Conservation (phyloP, 2,329 filamentous ascomycete genomes). For the Cladosporium sp. region DNA sequence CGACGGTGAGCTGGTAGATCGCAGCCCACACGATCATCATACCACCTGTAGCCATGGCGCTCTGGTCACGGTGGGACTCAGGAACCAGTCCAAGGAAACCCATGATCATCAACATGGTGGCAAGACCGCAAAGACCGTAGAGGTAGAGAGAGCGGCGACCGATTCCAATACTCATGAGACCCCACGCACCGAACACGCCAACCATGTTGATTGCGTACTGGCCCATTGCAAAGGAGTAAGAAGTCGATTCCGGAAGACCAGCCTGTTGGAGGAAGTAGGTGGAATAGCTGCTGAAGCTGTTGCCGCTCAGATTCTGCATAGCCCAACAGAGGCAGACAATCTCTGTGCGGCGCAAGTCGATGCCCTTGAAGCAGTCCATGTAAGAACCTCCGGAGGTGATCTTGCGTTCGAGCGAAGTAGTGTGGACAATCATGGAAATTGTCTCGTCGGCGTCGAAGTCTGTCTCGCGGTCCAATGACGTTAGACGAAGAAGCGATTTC, state of each 20-base stretch:
- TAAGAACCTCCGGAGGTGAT: conserved; percentile 75
- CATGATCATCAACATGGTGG: conserved; percentile 75
- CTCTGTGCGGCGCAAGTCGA: conserved; percentile 77
- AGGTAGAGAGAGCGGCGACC: conserved; percentile 77
- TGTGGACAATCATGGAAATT: conserved; percentile 89
- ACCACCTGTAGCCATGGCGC: conserved; percentile 73
- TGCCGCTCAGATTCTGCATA: conserved; percentile 52
- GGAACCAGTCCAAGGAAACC: conserved; percentile 80
- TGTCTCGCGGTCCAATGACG: conserved; percentile 63
- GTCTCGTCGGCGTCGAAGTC: conserved; percentile 82
- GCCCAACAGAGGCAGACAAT: conserved; percentile 60
- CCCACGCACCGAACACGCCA: conserved; percentile 80
- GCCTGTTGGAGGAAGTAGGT: conserved; percentile 55
- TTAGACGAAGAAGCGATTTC: conserved; percentile 66
- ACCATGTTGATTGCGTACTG: conserved; percentile 70
- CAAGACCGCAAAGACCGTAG: conserved; percentile 72
- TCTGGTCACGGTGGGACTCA: conserved; percentile 57
- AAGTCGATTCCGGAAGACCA: conserved; percentile 45
- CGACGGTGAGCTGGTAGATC: conserved; percentile 82
- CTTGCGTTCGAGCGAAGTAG: conserved; percentile 75
- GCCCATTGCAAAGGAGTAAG: conserved; percentile 55
- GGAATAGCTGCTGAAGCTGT: conserved; percentile 51
- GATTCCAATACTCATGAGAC: conserved; percentile 71
- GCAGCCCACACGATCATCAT: conserved; percentile 85
- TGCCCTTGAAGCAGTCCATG: conserved; percentile 79